Base-by-base conservation (phyloP, 495 filamentous ascomycete species). In the Gamarada debralockiae region DNA sequence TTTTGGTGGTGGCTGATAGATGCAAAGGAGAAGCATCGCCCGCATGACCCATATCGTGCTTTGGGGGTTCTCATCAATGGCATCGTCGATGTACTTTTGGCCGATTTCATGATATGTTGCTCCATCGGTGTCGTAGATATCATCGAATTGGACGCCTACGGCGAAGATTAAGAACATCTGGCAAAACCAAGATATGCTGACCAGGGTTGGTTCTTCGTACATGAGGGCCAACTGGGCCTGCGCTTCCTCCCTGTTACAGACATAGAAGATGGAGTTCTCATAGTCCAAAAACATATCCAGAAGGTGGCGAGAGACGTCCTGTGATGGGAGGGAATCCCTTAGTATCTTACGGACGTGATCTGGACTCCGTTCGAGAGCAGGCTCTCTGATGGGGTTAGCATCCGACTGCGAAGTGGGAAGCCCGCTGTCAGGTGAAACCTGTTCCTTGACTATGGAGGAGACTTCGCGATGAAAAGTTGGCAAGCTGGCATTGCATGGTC, bases 111-210 rank as follows among this genome's bases (percentile, higher is more conserved):
- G 37, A 34, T 56, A 56, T 44, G 44, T 33, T 20, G 24, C 24
- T 22, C 45, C 46, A 50, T 56, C 53, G 37, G 39, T 37, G 17
- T 56, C 53, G 18, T 56, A 41, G 17, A 56, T 23, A 23, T 56
- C 53, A 48, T 56, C 53, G 38, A 50, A 56, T 50, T 56, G 53
- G 39, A 45, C 45, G 23, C 45, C 53, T 14, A 56, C 20, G 31
- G 53, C 44, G 29, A 56, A 50, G 10, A 56, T 49, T 36, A 56
- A 50, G 25, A 56, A 56, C 53, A 56, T 56, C 38, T 56, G 53
- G 39, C 53, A 56, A 37, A 50, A 56, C 53, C 53, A 56, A 49
- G 53, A 41, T 31, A 56, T 50, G 44, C 22, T 49, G n/a, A 56
- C 53, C 38, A 12, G 14, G 7, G 13, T 24, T 22, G 53, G 45